Base-by-base conservation (phyloP, 2,329 filamentous ascomycete genomes). In the Neodidymelliopsis sp. region DNA sequence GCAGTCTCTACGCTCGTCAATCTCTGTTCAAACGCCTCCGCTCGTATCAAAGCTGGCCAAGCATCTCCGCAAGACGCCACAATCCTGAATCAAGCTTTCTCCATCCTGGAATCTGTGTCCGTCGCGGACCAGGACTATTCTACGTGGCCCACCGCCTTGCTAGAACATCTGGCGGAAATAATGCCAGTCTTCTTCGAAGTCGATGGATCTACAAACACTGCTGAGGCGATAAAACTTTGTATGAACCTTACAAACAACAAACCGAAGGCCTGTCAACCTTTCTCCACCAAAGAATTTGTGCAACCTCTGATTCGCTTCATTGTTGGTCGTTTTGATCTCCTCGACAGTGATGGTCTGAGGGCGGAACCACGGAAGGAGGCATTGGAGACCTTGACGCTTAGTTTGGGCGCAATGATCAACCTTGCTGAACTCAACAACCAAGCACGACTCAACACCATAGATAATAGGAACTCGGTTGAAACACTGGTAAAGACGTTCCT, bases 231-330 rank as follows among this genome's bases (percentile, higher is more conserved):
- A 35, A 85, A 89, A 47, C 80, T 97, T 4, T 86, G 90, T 25
- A 81, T 96, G 55, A 96, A 96, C 63, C 81, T 92, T 38, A 94
- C 91, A 7, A 96, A 96, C 75, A 90, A 91, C 60, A 89, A 89
- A 53, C 74, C 82, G 0, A 77, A 79, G 11, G 85, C 90, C 10
- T 91, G 89, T 29, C 81, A 84, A 22, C 76, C 83, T 3, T 91
- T 96, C 62, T 81, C 87, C 67, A 76, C 28, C 62, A 72, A 49
- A 2, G 75, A 77, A 1, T 79, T 88, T 19, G 78, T 84, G 5
- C 70, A 71, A 13, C 59, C 68, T 23, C 59, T 80, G 3, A 30
- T 69, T 11, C 41, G 30, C 3, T 67, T 62, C 6, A 69, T 74
- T 28, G 56, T 62, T 18, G 39, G 60, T 4, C 59, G 58, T 11